Percentiles rank a stretch among this genome's conserved stretches.
Conservation (phyloP, 2,329 filamentous ascomycete genomes). For the Diplodia intermedia region DNA sequence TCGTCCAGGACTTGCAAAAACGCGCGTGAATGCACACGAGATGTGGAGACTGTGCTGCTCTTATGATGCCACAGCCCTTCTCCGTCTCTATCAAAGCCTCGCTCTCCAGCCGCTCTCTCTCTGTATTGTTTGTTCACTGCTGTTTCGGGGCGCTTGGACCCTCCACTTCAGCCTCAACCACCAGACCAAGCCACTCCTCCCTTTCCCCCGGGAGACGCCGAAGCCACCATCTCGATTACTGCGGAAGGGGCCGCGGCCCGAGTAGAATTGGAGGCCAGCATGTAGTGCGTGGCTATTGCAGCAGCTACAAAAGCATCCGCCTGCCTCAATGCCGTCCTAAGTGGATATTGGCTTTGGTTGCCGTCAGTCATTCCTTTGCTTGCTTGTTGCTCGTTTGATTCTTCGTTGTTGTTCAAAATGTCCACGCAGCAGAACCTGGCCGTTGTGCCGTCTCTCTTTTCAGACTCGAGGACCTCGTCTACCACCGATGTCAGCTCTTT, state of each 20-base stretch:
- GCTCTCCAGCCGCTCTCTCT: too few species aligned
- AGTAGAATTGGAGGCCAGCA: neutral
- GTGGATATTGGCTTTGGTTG: neutral
- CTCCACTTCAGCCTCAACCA: neutral
- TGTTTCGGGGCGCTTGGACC: neutral
- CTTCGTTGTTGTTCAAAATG: neutral
- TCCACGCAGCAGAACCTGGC: too few species aligned
- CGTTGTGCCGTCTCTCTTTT: neutral
- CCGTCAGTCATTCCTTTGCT: conserved; percentile 3
- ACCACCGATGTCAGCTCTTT: neutral
- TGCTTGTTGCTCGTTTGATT: neutral
- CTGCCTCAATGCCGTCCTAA: neutral
- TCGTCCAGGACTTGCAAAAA: neutral
- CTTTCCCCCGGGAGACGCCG: neutral
- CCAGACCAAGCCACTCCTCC: neutral
- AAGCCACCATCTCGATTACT: neutral
- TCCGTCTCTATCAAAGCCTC: too few species aligned
- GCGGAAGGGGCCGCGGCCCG: neutral
- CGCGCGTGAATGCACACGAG: too few species aligned
- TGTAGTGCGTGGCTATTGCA: neutral
- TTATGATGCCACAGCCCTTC: too few species aligned
- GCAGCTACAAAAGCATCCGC: neutral
- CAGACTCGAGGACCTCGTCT: neutral
- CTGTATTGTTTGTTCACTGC: too few species aligned
- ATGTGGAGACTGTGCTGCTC: too few species aligned